Evolutionary conservation across 495 filamentous ascomycete genomes (phyloP).

Genomic region (Xylaria longipes): DNA sequence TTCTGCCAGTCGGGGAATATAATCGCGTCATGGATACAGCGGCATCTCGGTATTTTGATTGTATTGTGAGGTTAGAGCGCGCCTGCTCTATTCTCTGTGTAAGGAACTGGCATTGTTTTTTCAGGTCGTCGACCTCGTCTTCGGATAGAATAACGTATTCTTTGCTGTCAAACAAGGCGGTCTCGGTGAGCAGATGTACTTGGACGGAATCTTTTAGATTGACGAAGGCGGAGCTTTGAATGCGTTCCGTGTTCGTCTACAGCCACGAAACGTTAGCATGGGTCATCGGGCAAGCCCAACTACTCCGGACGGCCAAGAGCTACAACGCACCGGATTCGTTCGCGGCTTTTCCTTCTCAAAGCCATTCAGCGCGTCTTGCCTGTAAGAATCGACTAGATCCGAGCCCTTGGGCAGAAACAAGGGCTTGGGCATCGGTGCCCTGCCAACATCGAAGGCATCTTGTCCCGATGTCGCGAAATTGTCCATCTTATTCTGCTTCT

Average conservation of each 20-base stretch:
- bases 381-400: conserved; percentile 55
- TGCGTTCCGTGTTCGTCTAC: conserved; percentile 46
- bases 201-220: conserved; percentile 62
- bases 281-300: conserved; percentile 3
- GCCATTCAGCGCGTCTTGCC: conserved; percentile 49
- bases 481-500: conserved; percentile 38
- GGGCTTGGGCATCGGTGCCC: conserved; percentile 31
- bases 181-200: conserved; percentile 91
- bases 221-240: conserved; percentile 51
- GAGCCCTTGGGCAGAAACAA: conserved; percentile 40
- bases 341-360: conserved; percentile 52
- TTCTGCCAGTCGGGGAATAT: conserved; percentile 60
- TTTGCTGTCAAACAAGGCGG: conserved; percentile 85
- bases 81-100: conserved; percentile 77
- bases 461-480: conserved; percentile 32
- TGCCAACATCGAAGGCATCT: conserved; percentile 33
- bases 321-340: conserved; percentile 55
- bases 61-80: conserved; percentile 82
- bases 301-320: background rate
- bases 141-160: conserved; percentile 84
- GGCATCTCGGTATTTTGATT: conserved; percentile 92
- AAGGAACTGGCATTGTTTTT: conserved; percentile 78
- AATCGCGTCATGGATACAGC: conserved; percentile 83
- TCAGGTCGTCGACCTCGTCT: conserved; percentile 88
- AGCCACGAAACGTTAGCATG: conserved; percentile 29